A percentile compares a stretch with the other conserved stretches of the same genome.
Evolutionary conservation across 2,329 filamentous ascomycete species (phyloP).

Genomic region (Fusarium beomiforme): DNA sequence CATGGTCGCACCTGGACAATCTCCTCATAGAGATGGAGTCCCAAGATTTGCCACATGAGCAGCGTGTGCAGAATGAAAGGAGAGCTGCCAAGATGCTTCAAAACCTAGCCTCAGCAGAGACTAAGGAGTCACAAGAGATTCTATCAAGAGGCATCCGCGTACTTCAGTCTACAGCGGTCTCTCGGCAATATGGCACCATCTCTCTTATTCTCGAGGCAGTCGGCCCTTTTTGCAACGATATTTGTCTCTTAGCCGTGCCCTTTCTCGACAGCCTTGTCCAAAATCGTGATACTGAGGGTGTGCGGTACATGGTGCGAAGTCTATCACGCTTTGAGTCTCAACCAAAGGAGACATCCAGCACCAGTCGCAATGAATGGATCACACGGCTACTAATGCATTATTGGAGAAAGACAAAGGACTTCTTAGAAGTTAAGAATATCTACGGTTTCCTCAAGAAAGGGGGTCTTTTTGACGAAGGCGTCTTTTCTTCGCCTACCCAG

Average conservation of each 20-base stretch:
- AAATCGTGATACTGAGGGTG: conserved; percentile 24
- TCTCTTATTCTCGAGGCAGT: conserved; percentile 35
- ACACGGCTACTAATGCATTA: conserved; percentile 40
- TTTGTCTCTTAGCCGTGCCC: conserved; percentile 36
- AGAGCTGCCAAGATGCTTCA: conserved; percentile 33
- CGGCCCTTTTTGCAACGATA: conserved; percentile 36
- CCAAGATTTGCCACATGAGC: not conserved
- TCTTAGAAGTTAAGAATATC: conserved; percentile 37
- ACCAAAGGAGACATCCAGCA: not conserved
- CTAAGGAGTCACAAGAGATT: conserved; percentile 11
- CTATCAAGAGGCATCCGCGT: conserved; percentile 38
- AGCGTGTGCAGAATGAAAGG: conserved; percentile 1
- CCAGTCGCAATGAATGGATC: conserved; percentile 31
- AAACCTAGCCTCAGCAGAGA: conserved; percentile 22
- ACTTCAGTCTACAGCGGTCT: conserved; percentile 33
- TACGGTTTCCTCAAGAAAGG: conserved; percentile 44
- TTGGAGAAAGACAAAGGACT: conserved; percentile 41
- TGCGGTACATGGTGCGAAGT: conserved; percentile 22
- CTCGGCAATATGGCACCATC: conserved; percentile 30
- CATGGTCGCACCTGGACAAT: conserved; percentile 12
- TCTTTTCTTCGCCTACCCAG: conserved; percentile 31
- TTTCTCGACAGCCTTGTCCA: conserved; percentile 34
- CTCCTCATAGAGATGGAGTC: conserved; percentile 25
- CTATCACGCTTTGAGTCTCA: conserved; percentile 12
- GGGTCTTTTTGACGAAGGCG: conserved; percentile 40